Percentiles rank a stretch among this genome's conserved stretches.
Evolutionary conservation across 2,329 filamentous ascomycete species (phyloP).

Genomic region (Fusarium multiceps): DNA sequence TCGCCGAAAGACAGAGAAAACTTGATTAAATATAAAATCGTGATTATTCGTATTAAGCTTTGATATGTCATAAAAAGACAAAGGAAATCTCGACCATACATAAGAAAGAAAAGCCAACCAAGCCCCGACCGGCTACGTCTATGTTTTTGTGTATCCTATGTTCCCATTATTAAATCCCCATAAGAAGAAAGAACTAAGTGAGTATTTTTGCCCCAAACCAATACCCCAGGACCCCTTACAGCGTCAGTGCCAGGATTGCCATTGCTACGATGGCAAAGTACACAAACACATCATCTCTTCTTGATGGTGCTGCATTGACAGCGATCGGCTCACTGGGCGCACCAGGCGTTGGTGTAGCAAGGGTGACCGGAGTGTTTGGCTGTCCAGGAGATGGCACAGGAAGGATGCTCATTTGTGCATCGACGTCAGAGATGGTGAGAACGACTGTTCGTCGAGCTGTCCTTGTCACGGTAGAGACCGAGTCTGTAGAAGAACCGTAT

Average conservation of each 20-base stretch:
- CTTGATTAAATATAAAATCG: neutral
- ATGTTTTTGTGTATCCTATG: slow-evolving; percentile 4
- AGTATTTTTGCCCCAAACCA: neutral
- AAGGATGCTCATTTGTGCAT: slow-evolving; percentile 14
- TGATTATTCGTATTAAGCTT: slow-evolving; percentile 21
- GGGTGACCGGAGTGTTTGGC: neutral
- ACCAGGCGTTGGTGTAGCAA: slow-evolving; percentile 29
- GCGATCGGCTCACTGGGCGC: slow-evolving; percentile 8
- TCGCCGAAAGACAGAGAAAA: neutral
- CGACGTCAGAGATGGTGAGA: slow-evolving; percentile 8
- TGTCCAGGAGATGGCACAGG: slow-evolving; percentile 12
- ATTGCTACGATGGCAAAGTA: slow-evolving; percentile 23
- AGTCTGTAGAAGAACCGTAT: slow-evolving; percentile 16
- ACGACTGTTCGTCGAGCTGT: slow-evolving; percentile 29
- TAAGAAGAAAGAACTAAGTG: neutral
- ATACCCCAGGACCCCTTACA: slow-evolving; percentile 6
- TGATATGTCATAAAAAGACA: slow-evolving; percentile 22
- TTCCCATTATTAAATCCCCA: slow-evolving; percentile 4
- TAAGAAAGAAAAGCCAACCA: slow-evolving; percentile 15
- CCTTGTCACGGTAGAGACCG: slow-evolving; percentile 20
- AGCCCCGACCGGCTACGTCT: neutral
- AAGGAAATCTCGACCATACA: slow-evolving; percentile 17
- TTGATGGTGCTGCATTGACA: slow-evolving; percentile 19
- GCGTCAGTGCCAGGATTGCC: slow-evolving; percentile 18
- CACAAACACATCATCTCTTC: slow-evolving; percentile 20